Conservation (phyloP, 768 basidiomycete species). For the Podaxis rugospora region DNA sequence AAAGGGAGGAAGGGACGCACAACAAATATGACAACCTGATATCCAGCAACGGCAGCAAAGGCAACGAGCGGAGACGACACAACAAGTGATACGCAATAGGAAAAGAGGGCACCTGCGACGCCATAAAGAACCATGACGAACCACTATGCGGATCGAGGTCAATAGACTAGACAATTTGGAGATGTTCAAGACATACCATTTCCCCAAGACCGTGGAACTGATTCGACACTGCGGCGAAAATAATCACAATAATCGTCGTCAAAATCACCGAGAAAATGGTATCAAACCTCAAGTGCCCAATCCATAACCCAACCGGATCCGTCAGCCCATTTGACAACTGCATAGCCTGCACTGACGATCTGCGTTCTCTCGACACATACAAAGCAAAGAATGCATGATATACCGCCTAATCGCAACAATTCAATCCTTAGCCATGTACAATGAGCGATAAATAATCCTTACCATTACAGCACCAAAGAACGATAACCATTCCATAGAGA, state of each 20-base stretch:
- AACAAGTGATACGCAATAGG: slow-evolving; percentile 61
- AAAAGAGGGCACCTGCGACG: slow-evolving; percentile 60
- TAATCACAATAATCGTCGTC: slow-evolving; percentile 58
- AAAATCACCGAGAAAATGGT: slow-evolving; percentile 53
- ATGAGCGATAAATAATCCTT: slow-evolving; percentile 13
- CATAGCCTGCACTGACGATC: slow-evolving; percentile 76
- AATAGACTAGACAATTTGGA: not conserved
- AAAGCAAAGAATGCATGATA: slow-evolving; percentile 81
- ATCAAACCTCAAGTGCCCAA: slow-evolving; percentile 78
- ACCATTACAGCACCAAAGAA: slow-evolving; percentile 78
- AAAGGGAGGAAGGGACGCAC: slow-evolving; percentile 35
- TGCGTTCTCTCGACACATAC: slow-evolving; percentile 71
- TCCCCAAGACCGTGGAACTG: slow-evolving; percentile 70
- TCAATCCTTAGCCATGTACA: not conserved
- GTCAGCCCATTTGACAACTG: slow-evolving; percentile 74
- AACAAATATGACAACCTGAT: slow-evolving; percentile 67
- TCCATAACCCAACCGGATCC: slow-evolving; percentile 67
- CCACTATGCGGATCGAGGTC: slow-evolving; percentile 43
- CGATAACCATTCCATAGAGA: slow-evolving; percentile 67
- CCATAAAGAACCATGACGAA: slow-evolving; percentile 67
- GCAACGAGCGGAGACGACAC: slow-evolving; percentile 65
- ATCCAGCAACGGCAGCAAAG: slow-evolving; percentile 69
- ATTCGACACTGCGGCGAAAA: slow-evolving; percentile 52
- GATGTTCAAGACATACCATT: slow-evolving; percentile 34
- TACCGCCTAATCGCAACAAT: slow-evolving; percentile 43